Base-by-base conservation (phyloP, 2,329 filamentous ascomycete species). In the Xylogone sp. region DNA sequence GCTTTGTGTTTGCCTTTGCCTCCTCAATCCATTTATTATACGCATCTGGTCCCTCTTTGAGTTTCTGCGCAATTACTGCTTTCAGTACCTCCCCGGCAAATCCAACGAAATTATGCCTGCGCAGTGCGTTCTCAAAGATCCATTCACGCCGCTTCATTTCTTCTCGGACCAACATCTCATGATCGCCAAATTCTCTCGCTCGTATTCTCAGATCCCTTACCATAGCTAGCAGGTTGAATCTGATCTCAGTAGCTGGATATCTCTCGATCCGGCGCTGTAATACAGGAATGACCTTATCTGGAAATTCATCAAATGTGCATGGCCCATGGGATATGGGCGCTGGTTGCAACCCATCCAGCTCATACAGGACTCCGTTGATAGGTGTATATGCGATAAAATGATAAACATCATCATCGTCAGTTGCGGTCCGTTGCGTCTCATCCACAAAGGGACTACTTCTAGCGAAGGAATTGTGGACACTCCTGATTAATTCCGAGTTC, bases 301-400 rank as follows among this genome's bases (percentile, higher is more conserved):
- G 84, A 67, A 99, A 97, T 29, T 85, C 76, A 2, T 81, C 79
- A n/a, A 73, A 64, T 1, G 77, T 74, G 69, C 91, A 95, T 3
- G 79, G 58, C 22, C 93, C 94, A 71, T 99, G 94, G 46, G 83
- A 84, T 62, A 99, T 97, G 50, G 94, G 94, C 52, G 89, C 88
- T 3, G 91, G 90, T 72, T 97, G 93, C 57, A 99, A 77, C 18
- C 94, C 94, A 70, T 99, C 94, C 48, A 99, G 81, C 73, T 99
- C 94, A 76, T 97, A 99, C 50, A 99, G 79, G 3, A 75, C 83
- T 58, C 86, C 87, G 65, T 87, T 82, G 59, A 96, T 79, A 49
- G 86, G 81, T 8, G 90, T 92, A 72, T 99, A 99, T 27, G 92
- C 94, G 63, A 99, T 91, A 71, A 99, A 99, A 74, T 99, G 94